Base-by-base conservation (phyloP, 192 early-diverging fungal species). In the Haplosporangium gracile region DNA sequence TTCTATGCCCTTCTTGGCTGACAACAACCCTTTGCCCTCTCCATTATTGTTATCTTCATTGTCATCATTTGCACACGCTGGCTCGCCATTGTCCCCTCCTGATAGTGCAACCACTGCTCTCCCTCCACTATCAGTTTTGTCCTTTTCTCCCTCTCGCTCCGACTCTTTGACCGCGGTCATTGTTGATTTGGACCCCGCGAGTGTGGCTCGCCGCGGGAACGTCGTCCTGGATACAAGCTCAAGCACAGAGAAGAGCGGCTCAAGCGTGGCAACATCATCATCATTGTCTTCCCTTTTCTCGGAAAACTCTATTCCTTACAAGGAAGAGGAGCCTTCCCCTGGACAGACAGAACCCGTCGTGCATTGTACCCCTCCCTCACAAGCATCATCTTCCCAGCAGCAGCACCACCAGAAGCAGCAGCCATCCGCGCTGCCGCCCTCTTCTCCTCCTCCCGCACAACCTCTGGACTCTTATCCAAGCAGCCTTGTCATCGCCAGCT, bases 61-160 rank as follows among this genome's bases (percentile, higher is more conserved):
- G 26, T 71, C 70, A 42, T n/a, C 57, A 40, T 76, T 39, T 76
- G 7, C 15, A 43, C 57, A 29, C 32, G 39, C 60, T 29, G 49
- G 60, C 5, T 20, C 32, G 8, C 79, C 79, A 18, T 68, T 80
- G 18, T 80, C 79, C 9, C 79, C 79, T 29, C 79, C 72, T 65
- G 72, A 72, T 34, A 80, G 79, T 53, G 72, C 80, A 26, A 76
- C 74, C 53, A 70, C 69, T 11, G 36, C 80, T 13, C 36, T 43
- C 53, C 47, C 80, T 24, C 74, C 80, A 68, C 39, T 63, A 10
- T 75, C 80, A 10, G 74, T 71, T 49, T 34, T 75, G 5, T 75
- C 79, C 45, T 26, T 15, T 45, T 11, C 24, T 10, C 55, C 26
- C 60, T 65, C 26, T 29, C 26, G 11, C 29, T 15, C n/a, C 60